Evolutionary conservation across 1,284 basidiomycete genomes (phyloP), one percentile per base, ranked within the genome.

Genomic region (Athelia psychrophila): DNA sequence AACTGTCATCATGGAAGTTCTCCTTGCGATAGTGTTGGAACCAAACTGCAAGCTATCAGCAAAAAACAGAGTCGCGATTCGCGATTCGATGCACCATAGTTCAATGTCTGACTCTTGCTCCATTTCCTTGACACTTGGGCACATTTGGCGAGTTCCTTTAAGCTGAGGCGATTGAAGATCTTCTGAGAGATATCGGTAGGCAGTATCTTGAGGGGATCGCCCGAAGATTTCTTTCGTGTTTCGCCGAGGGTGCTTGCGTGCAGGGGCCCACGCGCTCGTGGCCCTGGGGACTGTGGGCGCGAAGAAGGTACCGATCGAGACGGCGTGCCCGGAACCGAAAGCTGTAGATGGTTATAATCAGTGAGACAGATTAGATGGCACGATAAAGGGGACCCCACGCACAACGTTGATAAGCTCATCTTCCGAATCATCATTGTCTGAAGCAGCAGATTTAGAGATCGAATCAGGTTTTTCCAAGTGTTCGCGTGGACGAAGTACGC

Each of bases 11-110:
- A 49, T 88, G 80, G 62, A 91, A 91, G 61, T 85, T 85, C 54
- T 91, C 89, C 61, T 83, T 88, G 54, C 89, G 73, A 62, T 89
- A 90, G 59, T 90, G 86, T 58, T 91, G 87, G 74, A 94, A 95
- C 93, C 93, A 95, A 3, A 95, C 93, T 95, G 25, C 53, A 23
- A 54, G 47, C 27, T 44, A 30, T 32, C 45, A 56, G 35, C 35
- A 30, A 54, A 35, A 23, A 47, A 36, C 32, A 30, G 22, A 51
- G 25, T 5, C 27, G 13, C 13, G 27, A 19, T 19, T n/a, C n/a
- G 23, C 30, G 22, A 49, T n/a, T 10, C 3, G 22, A 74, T 84
- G 52, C 57, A 92, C 93, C 85, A 65, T 95, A 94, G 68, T 96
- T 96, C 53, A 95, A 65, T 0, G 91, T 91, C 70, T 93, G 91